Percentiles rank a stretch among this genome's conserved stretches.
Evolutionary conservation across 306 rosid genomes (phyloP).

Genomic region (Quercus alba): DNA sequence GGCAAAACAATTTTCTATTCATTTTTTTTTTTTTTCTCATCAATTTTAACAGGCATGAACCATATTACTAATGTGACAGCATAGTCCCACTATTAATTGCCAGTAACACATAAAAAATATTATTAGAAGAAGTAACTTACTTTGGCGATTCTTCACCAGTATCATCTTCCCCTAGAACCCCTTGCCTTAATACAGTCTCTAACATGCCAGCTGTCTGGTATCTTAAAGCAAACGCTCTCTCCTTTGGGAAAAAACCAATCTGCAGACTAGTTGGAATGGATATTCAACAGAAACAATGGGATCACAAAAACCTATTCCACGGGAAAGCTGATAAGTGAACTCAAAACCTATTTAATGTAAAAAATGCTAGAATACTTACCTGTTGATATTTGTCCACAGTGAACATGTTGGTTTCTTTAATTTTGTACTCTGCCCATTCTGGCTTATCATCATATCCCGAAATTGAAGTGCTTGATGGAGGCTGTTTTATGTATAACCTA

Average conservation of each 20-base stretch:
- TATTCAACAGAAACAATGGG: slow-evolving; percentile 54
- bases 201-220: slow-evolving; percentile 98
- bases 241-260: slow-evolving; percentile 86
- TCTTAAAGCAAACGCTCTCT: slow-evolving; percentile 85
- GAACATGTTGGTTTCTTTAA: slow-evolving; percentile 91
- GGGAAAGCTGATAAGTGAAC: background rate
- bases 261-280: slow-evolving; percentile 79
- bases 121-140: slow-evolving; percentile 36
- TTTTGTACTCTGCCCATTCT: slow-evolving; percentile 96
- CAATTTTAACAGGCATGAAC: background rate
- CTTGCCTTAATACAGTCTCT: slow-evolving; percentile 80
- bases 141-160: slow-evolving; percentile 90
- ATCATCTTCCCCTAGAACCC: slow-evolving; percentile 95
- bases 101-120: slow-evolving; percentile 2
- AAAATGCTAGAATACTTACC: slow-evolving; percentile 46
- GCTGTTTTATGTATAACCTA: slow-evolving; percentile 79
- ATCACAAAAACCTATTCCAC: slow-evolving; percentile 19
- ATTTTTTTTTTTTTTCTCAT: background rate
- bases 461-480: slow-evolving; percentile 58
- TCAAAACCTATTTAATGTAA: background rate
- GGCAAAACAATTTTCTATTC: background rate
- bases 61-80: background rate
- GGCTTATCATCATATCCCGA: slow-evolving; percentile 48
- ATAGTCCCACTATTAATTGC: background rate
- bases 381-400: slow-evolving; percentile 95